Evolutionary conservation across 441 rosid genomes (phyloP), one percentile per base, ranked within the genome.

Genomic region (Bruguiera hainesii): DNA sequence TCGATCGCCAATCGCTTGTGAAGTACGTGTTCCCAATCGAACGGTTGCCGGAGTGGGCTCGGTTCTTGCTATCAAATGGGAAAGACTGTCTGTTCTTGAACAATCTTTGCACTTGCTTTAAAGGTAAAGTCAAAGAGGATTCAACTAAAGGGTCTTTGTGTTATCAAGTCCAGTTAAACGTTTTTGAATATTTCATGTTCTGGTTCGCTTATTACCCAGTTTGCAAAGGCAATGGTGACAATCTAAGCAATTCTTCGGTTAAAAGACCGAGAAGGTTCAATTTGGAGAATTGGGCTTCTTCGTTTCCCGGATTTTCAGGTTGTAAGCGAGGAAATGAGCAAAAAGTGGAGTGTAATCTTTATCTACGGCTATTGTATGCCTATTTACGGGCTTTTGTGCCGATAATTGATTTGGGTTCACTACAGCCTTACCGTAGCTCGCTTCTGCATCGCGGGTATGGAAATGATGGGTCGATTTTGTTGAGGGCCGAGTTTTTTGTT

Each of bases 141-240:
- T 71, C 83, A 6, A 60, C 68, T 68, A 82, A 83, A 33, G 89
- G 81, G 8, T 51, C 76, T 49, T 81, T 85, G n/a, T 70, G 61
- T 19, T 83, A 71, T 71, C 91, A 87, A 67, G 83, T 90, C 64
- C 87, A 89, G 57, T 77, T 93, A 31, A 85, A 86, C 67, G 86
- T 93, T 60, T 86, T 93, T 11, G 94, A 93, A 77, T 93, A 89
- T 71, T 93, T 77, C 79, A 71, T 93, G 88, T 90, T 90, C 74
- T 90, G 98, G 97, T 84, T 89, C 80, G 89, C 96, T 55, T 93
- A 93, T 76, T 89, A 90, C 74, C 98, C 98, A 1, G 80, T 87
- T 55, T 85, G 88, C 66, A 86, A 84, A 84, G 91, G 85, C 20
- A 86, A 84, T 70, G 64, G 66, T 7, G 93, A 93, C 63, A 85